Conservation (phyloP, 345 rosid species). For the Bruguiera parviflora region DNA sequence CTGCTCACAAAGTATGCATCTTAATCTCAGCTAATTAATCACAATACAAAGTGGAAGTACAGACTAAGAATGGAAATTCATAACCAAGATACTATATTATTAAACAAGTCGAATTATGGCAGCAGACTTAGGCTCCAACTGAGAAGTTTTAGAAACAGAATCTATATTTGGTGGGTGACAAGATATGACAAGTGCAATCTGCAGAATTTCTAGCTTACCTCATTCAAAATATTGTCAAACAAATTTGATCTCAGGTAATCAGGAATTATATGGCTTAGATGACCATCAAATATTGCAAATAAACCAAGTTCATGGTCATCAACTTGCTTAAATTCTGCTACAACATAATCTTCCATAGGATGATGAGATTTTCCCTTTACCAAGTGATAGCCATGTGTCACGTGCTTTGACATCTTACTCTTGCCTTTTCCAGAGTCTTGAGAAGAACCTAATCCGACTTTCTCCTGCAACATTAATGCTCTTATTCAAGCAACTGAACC, state of each 20-base stretch:
- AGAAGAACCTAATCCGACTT: constrained; percentile 64
- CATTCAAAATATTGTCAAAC: constrained; percentile 74
- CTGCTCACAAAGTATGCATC: constrained; percentile 27
- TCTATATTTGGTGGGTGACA: neutral
- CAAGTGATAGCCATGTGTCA: constrained; percentile 79
- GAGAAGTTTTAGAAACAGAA: neutral
- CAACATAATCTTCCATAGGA: constrained; percentile 84
- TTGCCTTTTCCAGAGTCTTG: constrained; percentile 83
- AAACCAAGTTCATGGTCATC: constrained; percentile 78
- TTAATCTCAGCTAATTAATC: neutral
- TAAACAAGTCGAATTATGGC: no score
- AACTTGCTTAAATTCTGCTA: constrained; percentile 72
- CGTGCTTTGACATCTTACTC: constrained; percentile 72
- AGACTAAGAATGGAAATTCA: neutral
- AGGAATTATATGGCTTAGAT: constrained; percentile 73
- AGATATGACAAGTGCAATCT: neutral
- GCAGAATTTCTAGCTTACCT: constrained; percentile 39
- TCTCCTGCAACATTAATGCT: constrained; percentile 43
- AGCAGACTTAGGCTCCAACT: neutral
- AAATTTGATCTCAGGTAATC: constrained; percentile 68
- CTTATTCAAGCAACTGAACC: neutral
- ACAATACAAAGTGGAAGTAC: neutral
- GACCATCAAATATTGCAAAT: constrained; percentile 91
- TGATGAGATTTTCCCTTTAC: constrained; percentile 70
- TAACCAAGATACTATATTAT: neutral